Conservation (phyloP, 2,329 filamentous ascomycete genomes). For the Monosporascus sp. region DNA sequence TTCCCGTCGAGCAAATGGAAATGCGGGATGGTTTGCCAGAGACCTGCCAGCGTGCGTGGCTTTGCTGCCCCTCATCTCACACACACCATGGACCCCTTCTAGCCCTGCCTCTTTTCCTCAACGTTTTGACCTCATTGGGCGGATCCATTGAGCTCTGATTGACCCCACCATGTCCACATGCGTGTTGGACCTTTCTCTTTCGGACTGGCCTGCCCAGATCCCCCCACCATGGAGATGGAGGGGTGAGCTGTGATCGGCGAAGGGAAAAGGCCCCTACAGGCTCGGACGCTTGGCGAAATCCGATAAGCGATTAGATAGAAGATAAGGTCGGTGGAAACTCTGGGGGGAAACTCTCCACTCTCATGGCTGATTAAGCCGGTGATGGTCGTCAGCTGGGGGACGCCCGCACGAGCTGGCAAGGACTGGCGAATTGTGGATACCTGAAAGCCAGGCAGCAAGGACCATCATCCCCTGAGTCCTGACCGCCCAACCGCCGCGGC, state of each 20-base stretch:
- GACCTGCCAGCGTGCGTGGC: no score
- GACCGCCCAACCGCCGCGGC: no score
- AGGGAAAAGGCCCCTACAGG: neutral
- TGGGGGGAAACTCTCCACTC: no score
- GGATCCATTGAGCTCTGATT: neutral
- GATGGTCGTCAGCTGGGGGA: no score
- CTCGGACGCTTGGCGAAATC: neutral
- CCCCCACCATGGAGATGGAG: neutral
- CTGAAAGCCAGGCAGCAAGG: no score
- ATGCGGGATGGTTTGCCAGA: no score
- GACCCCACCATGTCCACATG: neutral
- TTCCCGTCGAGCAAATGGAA: neutral
- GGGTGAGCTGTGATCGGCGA: neutral
- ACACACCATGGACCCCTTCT: neutral
- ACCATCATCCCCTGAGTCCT: no score
- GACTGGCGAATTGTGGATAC: no score
- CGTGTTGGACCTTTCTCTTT: neutral
- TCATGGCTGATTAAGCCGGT: no score
- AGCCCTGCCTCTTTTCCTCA: neutral
- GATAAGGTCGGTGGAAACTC: neutral
- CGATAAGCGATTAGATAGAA: neutral
- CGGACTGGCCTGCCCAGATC: neutral
- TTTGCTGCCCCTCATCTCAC: no score
- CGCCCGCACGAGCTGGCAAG: no score
- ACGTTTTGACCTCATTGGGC: neutral